Conservation (phyloP, 2,329 filamentous ascomycete genomes). For the Penicillium sp. region DNA sequence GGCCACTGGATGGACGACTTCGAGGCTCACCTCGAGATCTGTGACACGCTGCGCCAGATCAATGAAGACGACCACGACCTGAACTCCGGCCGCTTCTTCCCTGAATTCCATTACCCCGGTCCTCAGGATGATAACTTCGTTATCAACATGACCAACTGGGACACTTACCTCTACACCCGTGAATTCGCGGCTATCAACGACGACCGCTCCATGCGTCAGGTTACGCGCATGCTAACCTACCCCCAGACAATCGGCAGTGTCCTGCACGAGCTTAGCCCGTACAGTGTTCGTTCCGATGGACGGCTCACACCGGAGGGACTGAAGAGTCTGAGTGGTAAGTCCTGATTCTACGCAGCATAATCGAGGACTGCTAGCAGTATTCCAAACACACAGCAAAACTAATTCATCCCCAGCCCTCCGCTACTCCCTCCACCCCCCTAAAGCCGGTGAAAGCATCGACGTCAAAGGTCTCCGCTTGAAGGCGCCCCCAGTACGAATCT, state of each 20-base stretch:
- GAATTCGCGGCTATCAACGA: conserved; percentile 89
- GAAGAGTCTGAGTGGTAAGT: conserved; percentile 86
- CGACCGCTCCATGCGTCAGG: conserved; percentile 86
- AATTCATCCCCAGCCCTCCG: conserved; percentile 64
- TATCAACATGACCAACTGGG: conserved; percentile 98
- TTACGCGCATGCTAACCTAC: conserved; percentile 89
- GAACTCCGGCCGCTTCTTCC: conserved; percentile 83
- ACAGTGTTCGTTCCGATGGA: conserved; percentile 71
- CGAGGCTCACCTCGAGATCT: conserved; percentile 86
- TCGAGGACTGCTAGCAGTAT: neutral
- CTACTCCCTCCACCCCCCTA: conserved; percentile 88
- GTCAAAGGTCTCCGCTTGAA: conserved; percentile 79
- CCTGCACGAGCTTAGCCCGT: conserved; percentile 90
- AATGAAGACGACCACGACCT: conserved; percentile 98
- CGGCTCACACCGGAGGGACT: conserved; percentile 83
- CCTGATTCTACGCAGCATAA: neutral
- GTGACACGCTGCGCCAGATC: conserved; percentile 84
- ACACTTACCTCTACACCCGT: conserved; percentile 90
- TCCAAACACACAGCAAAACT: conserved; percentile 1
- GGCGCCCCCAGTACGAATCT: conserved; percentile 84
- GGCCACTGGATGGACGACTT: conserved; percentile 97
- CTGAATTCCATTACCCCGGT: conserved; percentile 88
- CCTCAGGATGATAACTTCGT: conserved; percentile 87
- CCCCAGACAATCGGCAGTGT: conserved; percentile 88
- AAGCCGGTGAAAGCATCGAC: conserved; percentile 67